phyloP scores from a whole-genome alignment of 495 filamentous ascomycete genomes.

The Chaetomium tenue region DNA sequence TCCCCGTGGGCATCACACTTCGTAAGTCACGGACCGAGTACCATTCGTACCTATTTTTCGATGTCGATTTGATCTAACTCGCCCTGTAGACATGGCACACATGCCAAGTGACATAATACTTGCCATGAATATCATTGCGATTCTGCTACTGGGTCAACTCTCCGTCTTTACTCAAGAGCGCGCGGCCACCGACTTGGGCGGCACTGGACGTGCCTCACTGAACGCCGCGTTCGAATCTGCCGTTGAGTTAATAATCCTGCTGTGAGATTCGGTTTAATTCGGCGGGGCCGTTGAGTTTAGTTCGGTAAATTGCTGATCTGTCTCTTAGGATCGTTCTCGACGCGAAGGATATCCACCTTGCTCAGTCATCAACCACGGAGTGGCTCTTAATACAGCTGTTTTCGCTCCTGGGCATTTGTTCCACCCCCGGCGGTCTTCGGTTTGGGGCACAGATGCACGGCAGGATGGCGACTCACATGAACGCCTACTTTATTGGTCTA shows the following conservation, averaged over 20 bases:
- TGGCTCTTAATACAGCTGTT: conserved; percentile 86
- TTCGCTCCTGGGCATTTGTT: conserved; percentile 87
- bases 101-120: conserved; percentile 41
- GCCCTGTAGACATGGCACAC: conserved; percentile 3
- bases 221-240: conserved; percentile 89
- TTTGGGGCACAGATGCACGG: conserved; percentile 94
- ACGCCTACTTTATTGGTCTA: conserved; percentile 82
- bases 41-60: conserved; percentile 25
- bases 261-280: too few species aligned
- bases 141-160: conserved; percentile 78
- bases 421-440: conserved; percentile 78
- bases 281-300: too few species aligned
- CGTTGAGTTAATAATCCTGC: conserved; percentile 54
- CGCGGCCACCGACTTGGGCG: too few species aligned
- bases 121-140: conserved; percentile 71
- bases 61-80: conserved; percentile 16
- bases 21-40: conserved; percentile 44
- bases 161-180: too few species aligned
- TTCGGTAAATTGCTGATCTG: not conserved
- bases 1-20: conserved; percentile 72
- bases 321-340: conserved; percentile 60
- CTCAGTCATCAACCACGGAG: conserved; percentile 83
- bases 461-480: conserved; percentile 92
- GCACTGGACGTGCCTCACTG: conserved; percentile 72
- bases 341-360: conserved; percentile 81